These are phyloP conservation scores for Epichloe hybrida DNA, from an alignment of 2,329 filamentous ascomycete genomes.

Conservation along the genomic window DNA sequence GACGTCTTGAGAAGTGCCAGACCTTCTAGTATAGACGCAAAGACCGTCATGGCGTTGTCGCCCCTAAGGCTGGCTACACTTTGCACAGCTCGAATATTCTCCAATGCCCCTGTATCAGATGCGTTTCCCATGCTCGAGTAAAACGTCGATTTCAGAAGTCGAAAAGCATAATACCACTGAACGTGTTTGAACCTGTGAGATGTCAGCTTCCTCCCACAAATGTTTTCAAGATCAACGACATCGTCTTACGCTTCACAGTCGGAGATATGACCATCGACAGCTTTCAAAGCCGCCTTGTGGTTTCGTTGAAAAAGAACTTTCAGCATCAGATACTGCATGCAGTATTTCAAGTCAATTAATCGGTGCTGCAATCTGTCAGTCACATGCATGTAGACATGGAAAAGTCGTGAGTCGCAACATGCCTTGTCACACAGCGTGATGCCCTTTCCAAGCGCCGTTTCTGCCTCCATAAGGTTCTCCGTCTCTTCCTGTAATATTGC, in stretches of 20 bases:
- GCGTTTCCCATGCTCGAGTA: constrained; percentile 47
- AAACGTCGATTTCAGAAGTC: constrained; percentile 58
- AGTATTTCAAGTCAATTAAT: constrained; percentile 54
- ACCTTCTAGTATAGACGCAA: constrained; percentile 55
- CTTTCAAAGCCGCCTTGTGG: constrained; percentile 58
- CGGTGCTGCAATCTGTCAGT: constrained; percentile 19
- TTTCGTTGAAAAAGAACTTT: constrained; percentile 59
- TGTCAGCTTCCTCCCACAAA: not conserved
- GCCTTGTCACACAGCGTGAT: constrained; percentile 56
- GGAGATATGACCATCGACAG: constrained; percentile 53
- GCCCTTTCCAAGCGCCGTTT: constrained; percentile 58
- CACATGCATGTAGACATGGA: not conserved
- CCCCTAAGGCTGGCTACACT: constrained; percentile 43
- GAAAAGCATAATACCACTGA: constrained; percentile 65
- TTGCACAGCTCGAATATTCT: constrained; percentile 54
- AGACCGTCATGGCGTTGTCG: constrained; percentile 51
- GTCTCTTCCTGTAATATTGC: constrained; percentile 62
- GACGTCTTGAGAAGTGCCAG: constrained; percentile 52
- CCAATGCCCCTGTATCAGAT: constrained; percentile 49
- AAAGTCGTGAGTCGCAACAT: constrained; percentile 6
- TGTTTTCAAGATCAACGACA: no score
- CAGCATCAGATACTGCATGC: constrained; percentile 60
- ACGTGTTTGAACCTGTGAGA: constrained; percentile 43
- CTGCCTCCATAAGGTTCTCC: constrained; percentile 59
- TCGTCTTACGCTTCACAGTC: constrained; percentile 49